Conservation (phyloP, 2,329 filamentous ascomycete genomes). For the Aspergillus versicolor region DNA sequence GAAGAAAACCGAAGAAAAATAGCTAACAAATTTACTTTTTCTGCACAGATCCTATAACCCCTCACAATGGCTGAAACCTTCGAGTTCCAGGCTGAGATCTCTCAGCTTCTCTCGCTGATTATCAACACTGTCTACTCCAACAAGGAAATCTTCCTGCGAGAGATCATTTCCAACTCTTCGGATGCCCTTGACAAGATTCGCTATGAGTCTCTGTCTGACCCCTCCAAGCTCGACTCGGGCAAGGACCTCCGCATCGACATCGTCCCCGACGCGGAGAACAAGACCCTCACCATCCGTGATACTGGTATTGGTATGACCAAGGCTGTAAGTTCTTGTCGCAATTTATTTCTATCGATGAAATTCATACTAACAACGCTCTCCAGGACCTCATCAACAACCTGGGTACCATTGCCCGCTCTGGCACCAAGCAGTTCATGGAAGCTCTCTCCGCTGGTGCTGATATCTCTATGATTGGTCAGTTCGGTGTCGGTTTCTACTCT, state of each 20-base stretch:
- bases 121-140: constrained; percentile 99
- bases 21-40: constrained; percentile 3
- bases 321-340: constrained; percentile 67
- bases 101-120: constrained; percentile 98
- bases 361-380: constrained; percentile 9
- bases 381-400: constrained; percentile 99
- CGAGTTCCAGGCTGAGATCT: constrained; percentile 99
- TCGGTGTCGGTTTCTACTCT: constrained; percentile 99
- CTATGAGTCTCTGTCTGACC: constrained; percentile 96
- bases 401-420: constrained; percentile 97
- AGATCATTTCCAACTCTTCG: constrained; percentile 96
- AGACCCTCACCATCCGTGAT: constrained; percentile 96
- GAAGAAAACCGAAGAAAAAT: not conserved
- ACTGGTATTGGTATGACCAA: constrained; percentile 99
- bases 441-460: constrained; percentile 96
- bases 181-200: constrained; percentile 99
- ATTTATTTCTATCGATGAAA: not conserved
- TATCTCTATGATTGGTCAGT: constrained; percentile 99
- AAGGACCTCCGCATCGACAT: constrained; percentile 99
- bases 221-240: constrained; percentile 92
- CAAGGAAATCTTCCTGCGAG: constrained; percentile 99
- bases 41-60: constrained; percentile 18
- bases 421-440: constrained; percentile 99
- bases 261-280: constrained; percentile 94
- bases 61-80: constrained; percentile 90